A percentile compares a stretch with the other conserved stretches of the same genome.
Evolutionary conservation across 306 rosid species (phyloP).

Genomic region (Acacia acuminata): DNA sequence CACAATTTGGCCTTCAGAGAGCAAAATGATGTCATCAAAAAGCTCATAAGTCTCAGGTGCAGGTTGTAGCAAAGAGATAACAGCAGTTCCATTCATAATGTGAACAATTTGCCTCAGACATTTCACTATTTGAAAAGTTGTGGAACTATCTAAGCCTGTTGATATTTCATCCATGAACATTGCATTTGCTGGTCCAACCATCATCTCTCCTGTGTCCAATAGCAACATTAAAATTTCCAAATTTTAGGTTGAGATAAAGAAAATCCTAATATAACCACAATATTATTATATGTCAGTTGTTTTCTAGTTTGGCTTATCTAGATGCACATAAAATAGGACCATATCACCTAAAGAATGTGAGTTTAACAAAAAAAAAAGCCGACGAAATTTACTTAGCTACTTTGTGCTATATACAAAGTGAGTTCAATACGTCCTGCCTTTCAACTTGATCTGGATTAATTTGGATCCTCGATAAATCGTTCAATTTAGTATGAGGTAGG

Average conservation of each 20-base stretch:
- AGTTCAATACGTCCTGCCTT: too few relatives aligned
- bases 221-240: not conserved
- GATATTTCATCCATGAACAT: slow-evolving; percentile 60
- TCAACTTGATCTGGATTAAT: too few relatives aligned
- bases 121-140: slow-evolving; percentile 49
- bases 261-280: not conserved
- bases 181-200: slow-evolving; percentile 53
- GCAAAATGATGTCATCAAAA: slow-evolving; percentile 52
- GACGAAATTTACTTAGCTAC: too few relatives aligned
- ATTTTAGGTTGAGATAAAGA: not conserved
- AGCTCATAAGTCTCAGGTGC: slow-evolving; percentile 55
- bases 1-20: slow-evolving; percentile 48
- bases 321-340: not conserved
- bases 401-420: too few relatives aligned
- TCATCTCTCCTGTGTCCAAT: slow-evolving; percentile 50
- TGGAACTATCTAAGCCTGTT: slow-evolving; percentile 56
- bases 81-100: slow-evolving; percentile 40
- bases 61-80: slow-evolving; percentile 51
- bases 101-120: slow-evolving; percentile 42
- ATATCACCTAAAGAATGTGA: too few relatives aligned
- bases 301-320: not conserved
- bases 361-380: too few relatives aligned
- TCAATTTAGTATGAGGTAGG: too few relatives aligned
- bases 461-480: too few relatives aligned
- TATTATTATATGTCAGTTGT: not conserved